A percentile compares a stretch with the other conserved stretches of the same genome.
Evolutionary conservation across 2,329 filamentous ascomycete species (phyloP).

Genomic region (Hypoxylon sp.): DNA sequence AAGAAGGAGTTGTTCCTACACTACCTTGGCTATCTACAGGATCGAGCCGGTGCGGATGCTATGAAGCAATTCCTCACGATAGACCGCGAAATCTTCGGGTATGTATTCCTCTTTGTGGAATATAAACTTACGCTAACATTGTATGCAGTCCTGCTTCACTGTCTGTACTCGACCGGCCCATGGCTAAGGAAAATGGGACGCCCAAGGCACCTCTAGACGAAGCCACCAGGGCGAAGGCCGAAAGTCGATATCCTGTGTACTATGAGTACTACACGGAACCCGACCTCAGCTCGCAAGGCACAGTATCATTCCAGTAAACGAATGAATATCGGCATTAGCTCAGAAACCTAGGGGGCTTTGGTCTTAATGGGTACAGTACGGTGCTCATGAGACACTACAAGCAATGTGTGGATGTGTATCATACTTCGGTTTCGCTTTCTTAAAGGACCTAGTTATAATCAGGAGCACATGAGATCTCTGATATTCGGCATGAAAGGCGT

Average conservation of each 20-base stretch:
- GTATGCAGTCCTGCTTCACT: slow-evolving; percentile 56
- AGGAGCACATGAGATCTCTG: slow-evolving; percentile 15
- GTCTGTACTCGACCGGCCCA: slow-evolving; percentile 49
- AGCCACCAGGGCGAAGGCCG: slow-evolving; percentile 58
- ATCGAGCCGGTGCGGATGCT: slow-evolving; percentile 80
- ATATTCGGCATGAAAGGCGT: slow-evolving; percentile 10
- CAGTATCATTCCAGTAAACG: slow-evolving; percentile 60
- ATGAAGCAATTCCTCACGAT: slow-evolving; percentile 87
- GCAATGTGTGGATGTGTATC: slow-evolving; percentile 29
- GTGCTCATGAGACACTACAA: no score
- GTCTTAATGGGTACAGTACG: not conserved
- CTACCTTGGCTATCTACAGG: slow-evolving; percentile 86
- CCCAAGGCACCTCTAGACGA: slow-evolving; percentile 59
- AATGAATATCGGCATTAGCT: slow-evolving; percentile 1
- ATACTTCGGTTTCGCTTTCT: slow-evolving; percentile 24
- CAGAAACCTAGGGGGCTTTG: not conserved
- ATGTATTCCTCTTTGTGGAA: slow-evolving; percentile 48
- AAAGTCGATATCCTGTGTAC: slow-evolving; percentile 60
- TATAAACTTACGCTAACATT: slow-evolving; percentile 16
- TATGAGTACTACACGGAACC: slow-evolving; percentile 61
- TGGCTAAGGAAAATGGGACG: slow-evolving; percentile 57
- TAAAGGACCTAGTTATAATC: slow-evolving; percentile 20
- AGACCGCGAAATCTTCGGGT: slow-evolving; percentile 89
- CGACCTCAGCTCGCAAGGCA: slow-evolving; percentile 57
- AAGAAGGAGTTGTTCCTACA: slow-evolving; percentile 79